Evolutionary conservation across 169 alveolate species (phyloP).

Genomic region (Plasmodium falciparum): DNA sequence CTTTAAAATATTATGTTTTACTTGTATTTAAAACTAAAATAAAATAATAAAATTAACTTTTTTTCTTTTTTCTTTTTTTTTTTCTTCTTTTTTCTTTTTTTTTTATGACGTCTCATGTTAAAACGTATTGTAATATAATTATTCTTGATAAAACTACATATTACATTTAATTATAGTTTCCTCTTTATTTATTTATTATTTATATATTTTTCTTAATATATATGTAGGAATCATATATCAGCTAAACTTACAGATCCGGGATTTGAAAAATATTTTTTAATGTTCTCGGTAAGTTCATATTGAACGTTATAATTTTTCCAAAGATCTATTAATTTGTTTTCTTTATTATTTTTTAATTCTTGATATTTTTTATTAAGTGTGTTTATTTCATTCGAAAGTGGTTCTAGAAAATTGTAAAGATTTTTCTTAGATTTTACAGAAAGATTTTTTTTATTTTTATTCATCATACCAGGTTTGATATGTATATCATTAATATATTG

Average conservation of each 20-base stretch:
- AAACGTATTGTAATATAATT: too few species aligned
- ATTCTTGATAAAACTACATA: too few species aligned
- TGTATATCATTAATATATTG: conserved; percentile 28
- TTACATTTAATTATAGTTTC: background rate
- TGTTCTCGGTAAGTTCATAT: conserved; percentile 50
- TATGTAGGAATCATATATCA: conserved; percentile 9
- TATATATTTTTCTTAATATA: too few species aligned
- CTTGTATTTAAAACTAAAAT: too few species aligned
- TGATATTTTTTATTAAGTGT: conserved; percentile 35
- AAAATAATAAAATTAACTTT: too few species aligned
- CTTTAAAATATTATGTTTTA: too few species aligned
- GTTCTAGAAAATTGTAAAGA: conserved; percentile 42
- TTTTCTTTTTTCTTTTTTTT: too few species aligned
- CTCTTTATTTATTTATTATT: background rate
- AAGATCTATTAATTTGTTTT: conserved; percentile 47
- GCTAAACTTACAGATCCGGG: conserved; percentile 55
- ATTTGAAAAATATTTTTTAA: conserved; percentile 41
- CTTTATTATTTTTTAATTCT: conserved; percentile 55
- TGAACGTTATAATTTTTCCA: conserved; percentile 67
- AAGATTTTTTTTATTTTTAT: conserved; percentile 28
- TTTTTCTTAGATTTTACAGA: conserved; percentile 59
- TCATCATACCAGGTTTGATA: conserved; percentile 60
- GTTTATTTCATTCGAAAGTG: conserved; percentile 33
- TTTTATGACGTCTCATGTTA: too few species aligned
- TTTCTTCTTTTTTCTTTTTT: too few species aligned